A percentile compares a stretch with the other conserved stretches of the same genome.
These are phyloP conservation scores for Stropharia rugosoannulata DNA, from an alignment of 768 basidiomycete species.

Conservation along the genomic window DNA sequence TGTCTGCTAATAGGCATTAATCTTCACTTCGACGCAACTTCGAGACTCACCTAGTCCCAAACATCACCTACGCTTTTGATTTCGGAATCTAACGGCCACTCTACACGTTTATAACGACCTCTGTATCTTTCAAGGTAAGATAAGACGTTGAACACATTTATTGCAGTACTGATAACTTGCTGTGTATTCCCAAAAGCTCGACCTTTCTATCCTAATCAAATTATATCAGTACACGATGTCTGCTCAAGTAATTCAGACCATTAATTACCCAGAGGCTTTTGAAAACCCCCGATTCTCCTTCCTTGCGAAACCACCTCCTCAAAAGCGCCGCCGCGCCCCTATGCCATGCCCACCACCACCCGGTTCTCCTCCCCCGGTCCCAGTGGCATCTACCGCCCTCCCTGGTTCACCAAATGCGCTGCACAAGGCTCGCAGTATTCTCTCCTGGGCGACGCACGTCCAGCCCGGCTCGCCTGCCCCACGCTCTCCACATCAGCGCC, in stretches of 20 bases:
- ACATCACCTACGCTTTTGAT: background rate
- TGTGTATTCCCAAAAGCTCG: no score
- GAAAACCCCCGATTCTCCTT: constrained; percentile 35
- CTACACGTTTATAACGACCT: background rate
- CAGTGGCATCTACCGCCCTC: background rate
- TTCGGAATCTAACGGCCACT: background rate
- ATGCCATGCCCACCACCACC: constrained; percentile 24
- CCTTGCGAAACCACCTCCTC: constrained; percentile 37
- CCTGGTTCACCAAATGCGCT: no score
- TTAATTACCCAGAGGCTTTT: constrained; percentile 13
- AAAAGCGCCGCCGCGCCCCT: constrained; percentile 26
- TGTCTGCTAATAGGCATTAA: background rate
- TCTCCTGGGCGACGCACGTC: constrained; percentile 63
- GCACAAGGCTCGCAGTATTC: constrained; percentile 39
- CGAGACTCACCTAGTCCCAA: no score
- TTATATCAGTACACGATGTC: background rate
- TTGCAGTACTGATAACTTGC: no score
- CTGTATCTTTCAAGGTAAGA: background rate
- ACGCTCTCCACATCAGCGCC: constrained; percentile 32
- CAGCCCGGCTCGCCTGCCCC: constrained; percentile 68
- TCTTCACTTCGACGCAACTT: no score
- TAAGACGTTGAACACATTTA: no score
- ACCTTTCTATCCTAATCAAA: no score
- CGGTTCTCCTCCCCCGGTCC: constrained; percentile 24
- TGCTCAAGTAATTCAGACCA: constrained; percentile 10